Evolutionary conservation across 352 stramenopile genomes (phyloP).

Genomic region (Phytopythium delawarense): DNA sequence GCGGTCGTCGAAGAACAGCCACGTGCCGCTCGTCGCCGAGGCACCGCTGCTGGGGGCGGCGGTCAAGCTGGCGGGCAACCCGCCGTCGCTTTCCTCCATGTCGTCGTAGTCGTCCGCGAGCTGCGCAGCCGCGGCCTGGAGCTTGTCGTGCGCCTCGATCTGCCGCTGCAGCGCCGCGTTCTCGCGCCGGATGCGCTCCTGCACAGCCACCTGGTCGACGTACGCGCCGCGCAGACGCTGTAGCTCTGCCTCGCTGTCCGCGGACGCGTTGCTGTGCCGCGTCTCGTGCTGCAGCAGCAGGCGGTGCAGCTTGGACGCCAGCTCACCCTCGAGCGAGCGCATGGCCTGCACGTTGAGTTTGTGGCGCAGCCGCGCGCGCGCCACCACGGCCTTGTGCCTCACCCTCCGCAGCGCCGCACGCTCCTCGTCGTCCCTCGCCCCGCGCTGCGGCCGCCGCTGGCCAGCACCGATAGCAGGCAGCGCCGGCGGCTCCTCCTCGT

Average conservation of each 20-base stretch:
- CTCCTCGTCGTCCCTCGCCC: slow-evolving; percentile 6
- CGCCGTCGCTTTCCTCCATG: slow-evolving; percentile 1
- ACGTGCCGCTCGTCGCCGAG: slow-evolving; percentile 8
- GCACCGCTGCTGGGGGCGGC: not conserved
- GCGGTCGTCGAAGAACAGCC: slow-evolving; percentile 29
- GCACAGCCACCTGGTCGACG: slow-evolving; percentile 19
- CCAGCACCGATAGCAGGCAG: not conserved
- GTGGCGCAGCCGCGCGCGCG: slow-evolving; percentile 23
- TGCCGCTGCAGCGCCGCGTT: slow-evolving; percentile 31
- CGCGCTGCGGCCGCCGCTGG: not conserved
- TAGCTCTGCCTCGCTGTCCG: not conserved
- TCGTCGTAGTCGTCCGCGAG: slow-evolving; percentile 9
- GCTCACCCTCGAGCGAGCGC: slow-evolving; percentile 19
- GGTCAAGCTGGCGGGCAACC: not conserved
- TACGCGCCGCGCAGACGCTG: slow-evolving; percentile 19
- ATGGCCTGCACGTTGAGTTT: slow-evolving; percentile 22
- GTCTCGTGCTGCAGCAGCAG: slow-evolving; percentile 15
- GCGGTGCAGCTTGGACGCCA: slow-evolving; percentile 20
- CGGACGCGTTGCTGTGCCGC: not conserved
- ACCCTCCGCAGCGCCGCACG: slow-evolving; percentile 25
- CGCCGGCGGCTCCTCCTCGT: slow-evolving; percentile 19
- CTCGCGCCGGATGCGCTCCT: slow-evolving; percentile 31
- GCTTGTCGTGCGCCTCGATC: slow-evolving; percentile 27
- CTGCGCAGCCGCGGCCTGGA: slow-evolving; percentile 11
- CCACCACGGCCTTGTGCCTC: slow-evolving; percentile 33